Evolutionary conservation across 2,329 filamentous ascomycete species (phyloP).

Genomic region (Talaromyces sp.): DNA sequence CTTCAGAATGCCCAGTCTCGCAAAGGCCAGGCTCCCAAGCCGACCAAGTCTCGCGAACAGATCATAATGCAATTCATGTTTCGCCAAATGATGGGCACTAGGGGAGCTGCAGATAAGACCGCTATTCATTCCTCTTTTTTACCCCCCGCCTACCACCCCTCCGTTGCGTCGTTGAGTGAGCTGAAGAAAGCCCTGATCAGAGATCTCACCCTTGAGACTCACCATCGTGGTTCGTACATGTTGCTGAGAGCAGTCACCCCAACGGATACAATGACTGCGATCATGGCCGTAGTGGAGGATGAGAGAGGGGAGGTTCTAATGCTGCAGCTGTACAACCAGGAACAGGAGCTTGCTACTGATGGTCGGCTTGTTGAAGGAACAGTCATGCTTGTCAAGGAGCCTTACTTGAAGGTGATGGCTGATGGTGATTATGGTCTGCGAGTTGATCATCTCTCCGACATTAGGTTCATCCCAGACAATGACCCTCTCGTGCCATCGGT

Average conservation of each 20-base stretch:
- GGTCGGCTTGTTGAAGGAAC: slow-evolving; percentile 30
- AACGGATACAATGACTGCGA: slow-evolving; percentile 24
- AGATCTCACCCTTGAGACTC: slow-evolving; percentile 33
- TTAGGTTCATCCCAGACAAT: slow-evolving; percentile 32
- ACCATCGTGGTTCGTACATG: slow-evolving; percentile 35
- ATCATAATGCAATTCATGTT: slow-evolving; percentile 15
- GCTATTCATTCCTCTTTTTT: slow-evolving; percentile 13
- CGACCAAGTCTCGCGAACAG: slow-evolving; percentile 14
- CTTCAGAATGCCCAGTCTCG: slow-evolving; percentile 13
- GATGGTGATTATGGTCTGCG: slow-evolving; percentile 42
- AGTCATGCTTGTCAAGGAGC: slow-evolving; percentile 49
- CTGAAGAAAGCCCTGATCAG: slow-evolving; percentile 25
- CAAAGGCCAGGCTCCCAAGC: slow-evolving; percentile 11
- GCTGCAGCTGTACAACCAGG: slow-evolving; percentile 41
- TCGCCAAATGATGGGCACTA: slow-evolving; percentile 10
- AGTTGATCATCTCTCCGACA: slow-evolving; percentile 51
- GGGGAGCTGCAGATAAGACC: neutral
- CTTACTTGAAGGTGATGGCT: slow-evolving; percentile 43
- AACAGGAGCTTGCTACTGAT: slow-evolving; percentile 25
- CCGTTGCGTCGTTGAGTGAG: slow-evolving; percentile 5
- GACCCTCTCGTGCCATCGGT: slow-evolving; percentile 37
- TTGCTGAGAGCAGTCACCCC: slow-evolving; percentile 27
- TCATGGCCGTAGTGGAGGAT: slow-evolving; percentile 38
- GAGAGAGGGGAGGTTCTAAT: slow-evolving; percentile 29
- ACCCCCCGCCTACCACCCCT: slow-evolving; percentile 17